Evolutionary conservation across 345 rosid species (phyloP).

Genomic region (Camelina sativa): DNA sequence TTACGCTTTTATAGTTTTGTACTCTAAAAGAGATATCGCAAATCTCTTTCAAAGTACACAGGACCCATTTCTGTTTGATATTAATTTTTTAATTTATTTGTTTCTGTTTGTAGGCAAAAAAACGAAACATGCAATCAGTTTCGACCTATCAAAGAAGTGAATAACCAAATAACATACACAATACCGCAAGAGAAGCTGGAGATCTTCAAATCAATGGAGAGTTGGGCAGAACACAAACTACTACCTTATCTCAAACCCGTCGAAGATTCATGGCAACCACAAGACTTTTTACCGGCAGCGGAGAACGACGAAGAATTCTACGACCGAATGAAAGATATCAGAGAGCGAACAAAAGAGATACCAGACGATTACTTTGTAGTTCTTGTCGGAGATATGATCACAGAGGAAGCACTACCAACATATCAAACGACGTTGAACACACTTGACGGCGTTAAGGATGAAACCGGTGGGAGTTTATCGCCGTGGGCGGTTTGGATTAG

Average conservation of each 20-base stretch:
- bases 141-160: constrained; percentile 45
- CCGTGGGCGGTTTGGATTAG: constrained; percentile 67
- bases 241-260: constrained; percentile 60
- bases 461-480: constrained; percentile 46
- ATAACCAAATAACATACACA: constrained; percentile 44
- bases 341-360: constrained; percentile 49
- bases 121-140: constrained; percentile 27
- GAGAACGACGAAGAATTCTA: constrained; percentile 50
- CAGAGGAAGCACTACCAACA: constrained; percentile 88
- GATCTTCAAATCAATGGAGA: constrained; percentile 60
- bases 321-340: constrained; percentile 53
- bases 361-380: constrained; percentile 49
- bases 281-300: constrained; percentile 61
- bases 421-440: constrained; percentile 78
- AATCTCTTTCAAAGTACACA: constrained; percentile 16
- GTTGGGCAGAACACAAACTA: constrained; percentile 47
- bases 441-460: constrained; percentile 54
- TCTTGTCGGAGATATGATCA: constrained; percentile 58
- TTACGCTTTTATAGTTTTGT: constrained; percentile 14
- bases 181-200: constrained; percentile 60
- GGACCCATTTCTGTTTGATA: constrained; percentile 27
- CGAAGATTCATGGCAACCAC: constrained; percentile 73
- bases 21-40: constrained; percentile 16
- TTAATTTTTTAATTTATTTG: background rate
- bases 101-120: constrained; percentile 8